Base-by-base conservation (phyloP, 805 yeast species). In the Blastobotrys americana region DNA sequence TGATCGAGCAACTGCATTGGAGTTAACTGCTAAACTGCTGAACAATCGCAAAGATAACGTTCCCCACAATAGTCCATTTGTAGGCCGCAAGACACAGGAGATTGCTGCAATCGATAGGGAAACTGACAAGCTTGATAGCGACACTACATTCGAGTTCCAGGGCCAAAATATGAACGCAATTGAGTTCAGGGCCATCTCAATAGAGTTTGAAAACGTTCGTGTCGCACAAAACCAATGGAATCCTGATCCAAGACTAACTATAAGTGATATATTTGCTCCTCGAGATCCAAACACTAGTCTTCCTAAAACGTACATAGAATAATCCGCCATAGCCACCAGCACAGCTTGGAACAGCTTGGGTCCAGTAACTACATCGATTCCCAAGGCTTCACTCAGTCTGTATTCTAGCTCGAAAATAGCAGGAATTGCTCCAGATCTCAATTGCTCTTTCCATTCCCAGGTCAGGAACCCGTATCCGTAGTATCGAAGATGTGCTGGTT, bases 401-500 rank as follows among this genome's bases (percentile, higher is more conserved):
- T 71, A 69, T 13, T 73, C 71, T 1, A 58, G 44, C 1, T 78
- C 77, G 57, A 84, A 87, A 1, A 90, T 44, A 36, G 82, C 64
- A 0, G 98, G 97, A 54, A 88, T 90, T 0, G 83, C 62, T 43
- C 84, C 81, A 6, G 95, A 82, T 48, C 99, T 65, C 3, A 93
- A 64, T 0, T 80, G 81, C 39, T 71, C 68, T 19, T 65, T 60
- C 98, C 98, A 93, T 64, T 93, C 99, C 99, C 99, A 93, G 0
- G 97, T 87, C 31, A 78, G 59, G 54, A 77, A 76, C 0, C 98
- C 98, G 50, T 80, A 82, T 1, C 93, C 89, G 60, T 71, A 87
- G 0, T 82, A 82, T 31, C 72, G 66, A 3, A 57, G 46, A 61
- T 88, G 96, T 0, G 97, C 98, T 0, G 96, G 96, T 57, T 93